Evolutionary conservation across 2,329 filamentous ascomycete genomes (phyloP), one percentile per base, ranked within the genome.

Genomic region (Lasiodiplodia hormozganensis): DNA sequence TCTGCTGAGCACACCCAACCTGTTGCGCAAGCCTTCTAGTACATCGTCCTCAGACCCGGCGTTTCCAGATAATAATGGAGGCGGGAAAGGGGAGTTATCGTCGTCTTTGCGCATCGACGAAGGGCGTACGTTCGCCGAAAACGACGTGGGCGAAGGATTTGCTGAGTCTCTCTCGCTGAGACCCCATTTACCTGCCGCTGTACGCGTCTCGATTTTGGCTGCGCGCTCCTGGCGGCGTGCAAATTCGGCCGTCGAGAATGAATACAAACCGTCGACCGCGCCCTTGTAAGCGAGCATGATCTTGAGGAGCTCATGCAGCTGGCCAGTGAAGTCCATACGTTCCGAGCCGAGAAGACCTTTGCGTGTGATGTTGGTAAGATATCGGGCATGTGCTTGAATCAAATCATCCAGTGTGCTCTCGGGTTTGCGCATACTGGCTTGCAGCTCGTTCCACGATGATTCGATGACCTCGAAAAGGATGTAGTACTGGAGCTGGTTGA

Each of bases 391-490:
- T 0, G 96, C 95, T 72, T 90, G 87, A 77, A 99, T 98, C 67
- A 99, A 86, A 76, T 98, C 96, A 82, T 99, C 96, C 12, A 99
- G 87, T 0, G 96, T 99, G 76, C 91, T 94, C 72, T 92, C 92
- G 16, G 95, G 93, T 77, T 92, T 93, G 67, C 87, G 89, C 70
- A 98, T 90, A 38, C 92, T 91, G 34, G 88, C 87, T 79, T 97
- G 92, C 2, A 99, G 86, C 76, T 95, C 91, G 70, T 92, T 92
- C 96, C 96, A 99, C 60, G 93, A 96, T 43, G 92, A 91, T 79
- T 99, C 96, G 73, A 99, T 98, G 73, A 99, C 96, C 80, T 99
- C 96, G 76, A 98, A 99, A 11, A 99, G 86, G 73, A 99, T 97
- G 79, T 99, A 99, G 82, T 98, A 97, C 80, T 99, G 96, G 16